Evolutionary conservation across 75 land plant genomes (phyloP), one percentile per base, ranked within the genome.

Genomic region (Pseudotsuga menziesii): DNA sequence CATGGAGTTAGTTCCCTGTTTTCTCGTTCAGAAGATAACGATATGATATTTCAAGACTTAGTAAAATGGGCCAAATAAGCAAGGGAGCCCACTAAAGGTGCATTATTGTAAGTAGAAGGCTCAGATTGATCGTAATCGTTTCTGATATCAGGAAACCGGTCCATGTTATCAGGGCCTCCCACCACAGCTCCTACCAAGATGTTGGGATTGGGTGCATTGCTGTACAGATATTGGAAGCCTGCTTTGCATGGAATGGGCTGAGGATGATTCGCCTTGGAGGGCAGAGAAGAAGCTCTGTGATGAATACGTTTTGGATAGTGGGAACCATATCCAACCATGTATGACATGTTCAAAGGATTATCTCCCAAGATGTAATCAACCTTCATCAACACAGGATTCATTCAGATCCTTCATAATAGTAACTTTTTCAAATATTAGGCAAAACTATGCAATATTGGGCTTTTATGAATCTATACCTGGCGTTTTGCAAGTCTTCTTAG

Each of bases 251-350:
- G 61, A 17, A 95, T 84, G 78, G 35, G 41, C 4, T 78, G 72
- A 0, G 92, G 92, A 26, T 87, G 91, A 55, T 60, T 73, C 1
- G 63, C 58, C 1, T 85, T 57, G 0, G 91, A 89, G 0, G 96
- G 94, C 22, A 93, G 26, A 0, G 98, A 95, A 0, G 98, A 91
- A 22, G 86, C 96, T 0, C 96, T 77, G 78, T 95, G 98, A 71
- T 95, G 98, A 44, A 93, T 85, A 1, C 86, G 82, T 70, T 87
- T 89, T 4, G 98, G 98, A 77, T 79, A 93, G 17, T 75, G 76
- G 57, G 39, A 57, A 9, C 98, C 84, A 72, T 89, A 95, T 5
- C 98, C 98, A 2, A 93, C 94, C 94, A 93, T 93, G 84, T 95
- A 95, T 6, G 94, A 93, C 83, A 88, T 81, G 3, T 75, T 61